Conservation (phyloP, 208 protist species). For the Balamuthia mandrillaris region DNA sequence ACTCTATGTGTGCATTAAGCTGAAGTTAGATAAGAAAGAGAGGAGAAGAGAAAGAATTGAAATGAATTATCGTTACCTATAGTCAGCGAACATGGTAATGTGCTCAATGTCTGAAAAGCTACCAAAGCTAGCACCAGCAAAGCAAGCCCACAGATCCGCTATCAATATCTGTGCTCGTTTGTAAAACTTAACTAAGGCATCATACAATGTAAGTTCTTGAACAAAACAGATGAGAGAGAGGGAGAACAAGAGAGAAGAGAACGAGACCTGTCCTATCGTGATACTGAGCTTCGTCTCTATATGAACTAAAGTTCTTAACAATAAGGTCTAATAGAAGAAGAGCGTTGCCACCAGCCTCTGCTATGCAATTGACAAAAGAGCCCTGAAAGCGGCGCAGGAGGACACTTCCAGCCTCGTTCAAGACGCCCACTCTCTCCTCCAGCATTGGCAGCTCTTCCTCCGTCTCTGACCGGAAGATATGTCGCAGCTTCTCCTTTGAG, state of each 20-base stretch:
- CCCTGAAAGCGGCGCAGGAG: slow-evolving; percentile 26
- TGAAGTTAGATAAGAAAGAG: no score
- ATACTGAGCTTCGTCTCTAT: slow-evolving; percentile 48
- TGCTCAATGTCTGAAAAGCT: slow-evolving; percentile 66
- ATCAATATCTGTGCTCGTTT: slow-evolving; percentile 75
- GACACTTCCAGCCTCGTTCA: slow-evolving; percentile 42
- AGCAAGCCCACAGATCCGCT: slow-evolving; percentile 71
- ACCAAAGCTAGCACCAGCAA: slow-evolving; percentile 50
- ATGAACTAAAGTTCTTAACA: slow-evolving; percentile 42
- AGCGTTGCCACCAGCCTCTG: background rate
- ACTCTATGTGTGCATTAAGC: no score
- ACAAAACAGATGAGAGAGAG: background rate
- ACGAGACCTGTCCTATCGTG: background rate
- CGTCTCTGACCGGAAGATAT: slow-evolving; percentile 27
- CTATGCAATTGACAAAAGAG: background rate
- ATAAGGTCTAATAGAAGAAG: slow-evolving; percentile 25
- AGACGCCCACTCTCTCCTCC: slow-evolving; percentile 35
- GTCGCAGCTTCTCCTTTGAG: background rate
- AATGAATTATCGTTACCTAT: slow-evolving; percentile 49
- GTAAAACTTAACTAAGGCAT: slow-evolving; percentile 57
- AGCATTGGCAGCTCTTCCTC: slow-evolving; percentile 33
- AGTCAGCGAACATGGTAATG: slow-evolving; percentile 81
- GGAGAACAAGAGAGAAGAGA: background rate
- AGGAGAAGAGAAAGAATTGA: background rate
- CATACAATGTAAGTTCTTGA: background rate